Base-by-base conservation (phyloP, 768 basidiomycete genomes). In the Boletus rubropictus region DNA sequence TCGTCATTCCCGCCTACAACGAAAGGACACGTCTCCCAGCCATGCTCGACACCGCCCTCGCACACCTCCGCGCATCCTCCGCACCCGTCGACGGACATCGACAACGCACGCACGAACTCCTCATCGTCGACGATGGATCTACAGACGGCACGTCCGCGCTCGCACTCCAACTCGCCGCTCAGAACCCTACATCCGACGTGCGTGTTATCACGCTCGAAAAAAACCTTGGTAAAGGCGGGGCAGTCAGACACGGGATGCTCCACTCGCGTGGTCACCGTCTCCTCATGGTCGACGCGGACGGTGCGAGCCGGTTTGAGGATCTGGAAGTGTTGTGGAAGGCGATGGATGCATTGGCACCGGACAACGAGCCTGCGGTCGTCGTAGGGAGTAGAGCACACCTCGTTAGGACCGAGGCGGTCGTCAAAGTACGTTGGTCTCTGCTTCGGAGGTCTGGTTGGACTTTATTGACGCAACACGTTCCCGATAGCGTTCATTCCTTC, bases 241-340 rank as follows among this genome's bases (percentile, higher is more conserved):
- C 92, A 0, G 92, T 96, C 20, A 74, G 86, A 28, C 94, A 96
- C 67, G 93, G 94, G 29, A 89, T 94, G 80, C 64, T 94, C 53
- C 82, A 86, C 58, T 77, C 81, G 7, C 76, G 89, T 4, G 94
- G 94, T 7, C 68, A 74, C 54, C 71, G 89, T 9, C 70, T 96
- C 37, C 69, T 98, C 43, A 92, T 96, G 80, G 94, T 85, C 35
- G 94, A 98, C 59, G 94, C 94, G 7, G 94, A 98, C 56, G 94
- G 88, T 4, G 94, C 94, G 28, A 93, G 90, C 50, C 75, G 82
- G 39, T 93, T 98, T 58, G 74, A 79, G 37, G 94, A 96, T 60
- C 63, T 97, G 17, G 86, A 89, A 54, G 59, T 71, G n/a, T 69
- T 97, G 22, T 89, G 91, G 80, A 68, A 68, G 14, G 77, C 77